These are phyloP conservation scores for Ganoderma resinaceum DNA, from an alignment of 1,284 basidiomycete species.

Conservation along the genomic window DNA sequence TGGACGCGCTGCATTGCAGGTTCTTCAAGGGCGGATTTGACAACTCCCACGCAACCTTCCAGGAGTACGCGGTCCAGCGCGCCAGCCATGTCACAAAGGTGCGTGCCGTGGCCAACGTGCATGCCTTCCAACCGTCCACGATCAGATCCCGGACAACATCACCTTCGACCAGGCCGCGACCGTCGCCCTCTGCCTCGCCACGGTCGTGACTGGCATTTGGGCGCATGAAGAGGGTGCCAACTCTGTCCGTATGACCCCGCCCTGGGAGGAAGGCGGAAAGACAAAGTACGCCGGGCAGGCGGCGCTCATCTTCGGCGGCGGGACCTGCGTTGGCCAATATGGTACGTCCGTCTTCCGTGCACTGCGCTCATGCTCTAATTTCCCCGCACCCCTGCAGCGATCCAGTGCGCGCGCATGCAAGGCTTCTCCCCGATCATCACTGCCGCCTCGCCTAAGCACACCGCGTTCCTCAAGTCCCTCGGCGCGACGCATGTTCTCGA, in stretches of 20 bases:
- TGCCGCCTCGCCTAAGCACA: constrained; percentile 53
- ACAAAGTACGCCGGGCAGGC: constrained; percentile 42
- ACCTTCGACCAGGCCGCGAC: constrained; percentile 41
- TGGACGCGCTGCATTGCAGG: too few species aligned
- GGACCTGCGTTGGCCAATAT: constrained; percentile 46
- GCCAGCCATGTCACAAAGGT: constrained; percentile 39
- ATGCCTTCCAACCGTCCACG: neutral
- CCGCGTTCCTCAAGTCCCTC: constrained; percentile 45
- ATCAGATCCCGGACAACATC: constrained; percentile 38
- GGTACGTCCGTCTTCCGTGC: constrained; percentile 23
- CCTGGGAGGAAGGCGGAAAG: constrained; percentile 33
- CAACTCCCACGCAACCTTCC: constrained; percentile 34
- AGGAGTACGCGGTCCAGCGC: constrained; percentile 39
- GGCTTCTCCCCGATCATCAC: constrained; percentile 57
- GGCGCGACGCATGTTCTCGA: constrained; percentile 37
- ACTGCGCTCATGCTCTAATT: too few species aligned
- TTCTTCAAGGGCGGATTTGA: neutral
- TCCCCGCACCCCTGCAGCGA: constrained; percentile 28
- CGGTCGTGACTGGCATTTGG: constrained; percentile 39
- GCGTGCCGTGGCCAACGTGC: neutral
- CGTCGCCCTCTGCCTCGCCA: constrained; percentile 37
- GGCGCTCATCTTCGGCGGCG: constrained; percentile 44
- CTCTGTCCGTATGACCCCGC: constrained; percentile 31
- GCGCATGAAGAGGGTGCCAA: constrained; percentile 8
- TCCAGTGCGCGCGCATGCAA: constrained; percentile 54